Base-by-base conservation (phyloP, 495 filamentous ascomycete genomes). In the Geoglossum glabrum region DNA sequence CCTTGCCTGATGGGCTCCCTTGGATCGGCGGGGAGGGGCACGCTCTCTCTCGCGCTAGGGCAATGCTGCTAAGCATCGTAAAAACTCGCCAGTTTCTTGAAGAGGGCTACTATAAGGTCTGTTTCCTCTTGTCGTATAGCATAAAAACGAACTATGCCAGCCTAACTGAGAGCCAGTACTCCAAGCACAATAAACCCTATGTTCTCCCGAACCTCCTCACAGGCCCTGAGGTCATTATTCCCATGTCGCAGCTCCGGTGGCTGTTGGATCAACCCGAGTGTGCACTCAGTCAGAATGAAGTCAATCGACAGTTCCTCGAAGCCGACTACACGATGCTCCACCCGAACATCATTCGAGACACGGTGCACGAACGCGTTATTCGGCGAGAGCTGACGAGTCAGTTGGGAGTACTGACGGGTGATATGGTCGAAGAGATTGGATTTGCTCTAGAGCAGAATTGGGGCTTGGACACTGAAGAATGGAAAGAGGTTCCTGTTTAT, bases 251-350 rank as follows among this genome's bases (percentile, higher is more conserved):
- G 40, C 61, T 66, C 6, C 65, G 70, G 55, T 76, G 70, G 64
- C 66, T 76, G 34, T 59, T 66, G 26, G 68, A 73, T 21, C 73
- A 76, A 64, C 70, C 74, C n/a, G 71, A 75, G 59, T 50, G 61
- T 7, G 63, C 68, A 9, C 61, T 76, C 9, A 59, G 62, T 60
- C 61, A 67, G 40, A 63, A 65, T 50, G 64, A 59, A n/a, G 68
- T 70, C 40, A 70, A 69, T 30, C 57, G 62, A 4, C 66, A 71
- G 13, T 28, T 61, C 21, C 59, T 75, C 4, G 68, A 72, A 59
- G 61, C 65, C 40, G 64, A 73, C 55, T 71, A 70, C 59, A 69
- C 69, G 7, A 43, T 65, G 31, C 60, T 67, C 43, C 66, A 72
- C 51, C 65, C 68, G 1, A 55, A 49, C 4, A 64, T 74, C 34